Conservation (phyloP, 2,329 filamentous ascomycete species). For the Juglanconis juglandina region DNA sequence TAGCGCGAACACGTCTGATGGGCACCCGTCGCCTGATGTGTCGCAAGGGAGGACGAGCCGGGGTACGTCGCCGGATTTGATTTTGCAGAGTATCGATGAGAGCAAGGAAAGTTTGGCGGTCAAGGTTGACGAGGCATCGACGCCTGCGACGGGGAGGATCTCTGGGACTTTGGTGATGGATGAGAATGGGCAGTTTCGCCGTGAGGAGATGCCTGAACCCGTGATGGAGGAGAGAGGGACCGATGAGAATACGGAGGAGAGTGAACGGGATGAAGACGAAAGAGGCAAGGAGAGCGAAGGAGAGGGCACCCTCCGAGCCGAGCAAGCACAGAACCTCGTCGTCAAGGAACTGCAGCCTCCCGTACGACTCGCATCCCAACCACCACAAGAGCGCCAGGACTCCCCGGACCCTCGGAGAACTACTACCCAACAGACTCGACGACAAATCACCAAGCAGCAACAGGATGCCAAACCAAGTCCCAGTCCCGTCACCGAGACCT, state of each 20-base stretch:
- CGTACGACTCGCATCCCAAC: neutral
- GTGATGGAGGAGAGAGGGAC: constrained; percentile 8
- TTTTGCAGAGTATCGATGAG: neutral
- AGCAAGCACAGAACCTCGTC: constrained; percentile 13
- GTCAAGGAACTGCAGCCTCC: neutral
- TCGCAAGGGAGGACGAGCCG: constrained; percentile 10
- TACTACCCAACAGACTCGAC: neutral
- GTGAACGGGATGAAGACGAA: constrained; percentile 2
- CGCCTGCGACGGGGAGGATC: neutral
- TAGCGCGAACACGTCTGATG: neutral
- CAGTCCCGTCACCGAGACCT: constrained; percentile 15
- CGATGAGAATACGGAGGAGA: constrained; percentile 4
- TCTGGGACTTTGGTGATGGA: neutral
- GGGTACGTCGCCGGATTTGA: constrained; percentile 8
- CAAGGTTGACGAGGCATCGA: neutral
- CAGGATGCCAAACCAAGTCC: constrained; percentile 1
- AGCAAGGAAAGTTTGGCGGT: neutral
- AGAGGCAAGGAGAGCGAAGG: neutral
- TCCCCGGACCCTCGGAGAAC: neutral
- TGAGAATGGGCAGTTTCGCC: constrained; percentile 10
- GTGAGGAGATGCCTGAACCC: constrained; percentile 8
- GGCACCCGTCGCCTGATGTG: constrained; percentile 5
- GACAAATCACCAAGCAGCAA: neutral
- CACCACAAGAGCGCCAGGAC: neutral
- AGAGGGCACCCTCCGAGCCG: constrained; percentile 12